Conservation (phyloP, 163 green algal species). For the Chlamydomonas reinhardtii region DNA sequence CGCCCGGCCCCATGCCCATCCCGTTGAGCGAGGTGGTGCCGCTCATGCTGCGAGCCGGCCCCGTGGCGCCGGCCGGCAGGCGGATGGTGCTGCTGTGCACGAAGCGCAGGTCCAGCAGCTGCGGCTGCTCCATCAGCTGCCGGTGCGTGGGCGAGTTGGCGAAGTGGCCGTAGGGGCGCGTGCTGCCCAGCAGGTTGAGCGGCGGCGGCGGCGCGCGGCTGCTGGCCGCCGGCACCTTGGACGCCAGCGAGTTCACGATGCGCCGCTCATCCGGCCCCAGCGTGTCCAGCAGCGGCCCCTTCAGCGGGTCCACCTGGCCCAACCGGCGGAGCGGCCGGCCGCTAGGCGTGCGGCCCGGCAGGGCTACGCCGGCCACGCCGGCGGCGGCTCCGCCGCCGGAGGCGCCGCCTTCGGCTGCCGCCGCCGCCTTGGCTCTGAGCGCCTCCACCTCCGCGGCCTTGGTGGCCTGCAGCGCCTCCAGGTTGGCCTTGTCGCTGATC, state of each 20-base stretch:
- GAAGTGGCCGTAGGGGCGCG: conserved; percentile 36
- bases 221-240: background rate
- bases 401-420: background rate
- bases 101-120: conserved; percentile 53
- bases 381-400: background rate
- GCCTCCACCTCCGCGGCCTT: conserved; percentile 39
- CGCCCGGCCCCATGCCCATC: background rate
- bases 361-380: background rate
- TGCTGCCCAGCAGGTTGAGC: background rate
- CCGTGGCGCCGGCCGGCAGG: conserved; percentile 24
- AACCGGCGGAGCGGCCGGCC: conserved; percentile 13
- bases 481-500: conserved; percentile 54
- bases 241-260: conserved; percentile 29
- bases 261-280: conserved; percentile 49
- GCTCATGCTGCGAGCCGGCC: background rate
- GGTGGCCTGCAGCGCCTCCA: conserved; percentile 42
- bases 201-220: background rate
- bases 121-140: conserved; percentile 49
- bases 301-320: conserved; percentile 17
- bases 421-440: background rate
- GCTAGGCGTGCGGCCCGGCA: background rate
- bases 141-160: conserved; percentile 44
- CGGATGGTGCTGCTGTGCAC: conserved; percentile 45
- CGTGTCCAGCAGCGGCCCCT: conserved; percentile 19
- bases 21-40: no score